A percentile compares a stretch with the other conserved stretches of the same genome.
Evolutionary conservation across 169 alveolate genomes (phyloP).

Genomic region (Besnoitia besnoiti): DNA sequence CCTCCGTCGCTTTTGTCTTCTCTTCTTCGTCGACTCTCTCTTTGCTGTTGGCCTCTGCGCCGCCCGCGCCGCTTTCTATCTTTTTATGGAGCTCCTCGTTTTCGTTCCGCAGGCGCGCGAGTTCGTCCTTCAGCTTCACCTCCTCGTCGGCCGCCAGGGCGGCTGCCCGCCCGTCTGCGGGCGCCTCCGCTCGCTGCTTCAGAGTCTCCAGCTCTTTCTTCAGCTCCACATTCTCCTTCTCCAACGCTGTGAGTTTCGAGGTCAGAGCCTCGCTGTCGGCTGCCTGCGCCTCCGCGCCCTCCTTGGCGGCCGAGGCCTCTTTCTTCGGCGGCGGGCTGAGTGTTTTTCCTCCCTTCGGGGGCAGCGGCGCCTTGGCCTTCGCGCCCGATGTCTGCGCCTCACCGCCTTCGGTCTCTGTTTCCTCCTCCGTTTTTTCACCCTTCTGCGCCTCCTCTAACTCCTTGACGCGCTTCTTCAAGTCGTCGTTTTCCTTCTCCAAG

Average conservation of each 20-base stretch:
- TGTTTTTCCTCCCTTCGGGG: too few species aligned
- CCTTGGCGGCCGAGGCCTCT: neutral
- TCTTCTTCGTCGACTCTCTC: neutral
- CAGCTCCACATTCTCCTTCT: slow-evolving; percentile 6
- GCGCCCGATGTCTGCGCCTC: too few species aligned
- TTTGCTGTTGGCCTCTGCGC: neutral
- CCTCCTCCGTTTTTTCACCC: neutral
- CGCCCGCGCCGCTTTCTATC: neutral
- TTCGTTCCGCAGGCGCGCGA: neutral
- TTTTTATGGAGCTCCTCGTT: neutral
- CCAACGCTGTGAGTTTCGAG: neutral
- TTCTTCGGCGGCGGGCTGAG: neutral
- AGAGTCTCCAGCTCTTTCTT: neutral
- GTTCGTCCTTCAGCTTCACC: neutral
- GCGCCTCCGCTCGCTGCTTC: neutral
- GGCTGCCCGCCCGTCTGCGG: neutral
- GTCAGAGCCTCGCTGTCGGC: neutral
- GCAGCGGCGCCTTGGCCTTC: too few species aligned
- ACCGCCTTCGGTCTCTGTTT: neutral
- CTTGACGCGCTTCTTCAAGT: neutral
- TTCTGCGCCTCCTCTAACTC: neutral
- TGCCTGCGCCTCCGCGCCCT: slow-evolving; percentile 11
- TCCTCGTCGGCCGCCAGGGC: neutral
- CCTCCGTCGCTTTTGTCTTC: neutral
- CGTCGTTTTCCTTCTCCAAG: neutral